These are phyloP conservation scores for Oryza officinalis DNA, from an alignment of 176 grass and related monocot genomes.

Conservation along the genomic window DNA sequence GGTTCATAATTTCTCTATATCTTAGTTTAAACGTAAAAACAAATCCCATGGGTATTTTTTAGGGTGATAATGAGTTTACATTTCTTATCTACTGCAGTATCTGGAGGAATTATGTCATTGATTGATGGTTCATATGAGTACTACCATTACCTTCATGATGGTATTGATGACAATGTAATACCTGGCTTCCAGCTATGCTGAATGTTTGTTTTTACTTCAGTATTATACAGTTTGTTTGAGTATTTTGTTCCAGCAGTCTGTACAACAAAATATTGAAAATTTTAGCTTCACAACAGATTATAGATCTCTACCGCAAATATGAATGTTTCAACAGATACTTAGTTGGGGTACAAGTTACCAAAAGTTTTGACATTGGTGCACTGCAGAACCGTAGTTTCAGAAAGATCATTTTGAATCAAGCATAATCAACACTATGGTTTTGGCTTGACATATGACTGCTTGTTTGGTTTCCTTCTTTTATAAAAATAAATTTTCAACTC, in stretches of 20 bases:
- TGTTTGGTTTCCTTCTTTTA: background rate
- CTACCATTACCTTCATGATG: slow-evolving; percentile 88
- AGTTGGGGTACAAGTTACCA: background rate
- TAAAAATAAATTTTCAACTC: background rate
- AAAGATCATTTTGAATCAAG: background rate
- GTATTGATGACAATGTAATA: slow-evolving; percentile 92
- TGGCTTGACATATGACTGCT: background rate
- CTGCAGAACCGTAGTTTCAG: background rate
- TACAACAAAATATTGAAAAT: background rate
- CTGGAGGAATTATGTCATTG: slow-evolving; percentile 70
- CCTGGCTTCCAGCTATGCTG: background rate
- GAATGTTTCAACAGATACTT: background rate
- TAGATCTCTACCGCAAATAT: slow-evolving; percentile 2
- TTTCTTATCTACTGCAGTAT: slow-evolving; percentile 68
- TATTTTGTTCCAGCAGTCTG: background rate
- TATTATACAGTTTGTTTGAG: background rate
- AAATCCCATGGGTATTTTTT: background rate
- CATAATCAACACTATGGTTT: background rate
- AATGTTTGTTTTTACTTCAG: slow-evolving; percentile 16
- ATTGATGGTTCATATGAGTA: slow-evolving; percentile 98
- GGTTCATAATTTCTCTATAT: slow-evolving; percentile 53
- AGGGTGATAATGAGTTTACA: slow-evolving; percentile 17
- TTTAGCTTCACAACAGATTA: slow-evolving; percentile 25
- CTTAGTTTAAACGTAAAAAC: background rate
- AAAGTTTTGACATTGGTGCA: background rate